phyloP scores from a whole-genome alignment of 179 eudicot genomes.

The Gypsophila paniculata region DNA sequence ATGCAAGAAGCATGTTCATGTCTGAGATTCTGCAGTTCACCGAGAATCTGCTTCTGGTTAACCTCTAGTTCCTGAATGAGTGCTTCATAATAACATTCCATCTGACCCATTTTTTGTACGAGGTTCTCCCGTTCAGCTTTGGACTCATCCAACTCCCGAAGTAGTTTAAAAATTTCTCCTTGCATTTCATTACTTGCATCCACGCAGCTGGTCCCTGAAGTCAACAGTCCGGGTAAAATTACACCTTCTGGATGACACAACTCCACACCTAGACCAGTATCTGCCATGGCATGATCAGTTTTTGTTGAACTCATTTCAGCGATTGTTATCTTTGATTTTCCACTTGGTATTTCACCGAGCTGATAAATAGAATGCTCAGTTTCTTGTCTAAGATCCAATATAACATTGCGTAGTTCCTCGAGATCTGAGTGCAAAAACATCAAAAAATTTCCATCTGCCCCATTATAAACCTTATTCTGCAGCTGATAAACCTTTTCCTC shows the following conservation, averaged over 20 bases:
- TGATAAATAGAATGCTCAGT: slow-evolving; percentile 31
- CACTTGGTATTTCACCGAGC: slow-evolving; percentile 27
- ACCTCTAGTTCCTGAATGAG: slow-evolving; percentile 94
- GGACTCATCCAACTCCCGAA: slow-evolving; percentile 78
- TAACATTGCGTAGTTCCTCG: slow-evolving; percentile 45
- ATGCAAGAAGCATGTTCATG: slow-evolving; percentile 81
- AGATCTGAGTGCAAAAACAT: slow-evolving; percentile 56
- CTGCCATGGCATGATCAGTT: slow-evolving; percentile 33
- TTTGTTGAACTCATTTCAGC: slow-evolving; percentile 26
- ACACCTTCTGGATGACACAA: slow-evolving; percentile 70
- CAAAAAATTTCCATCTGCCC: slow-evolving; percentile 49
- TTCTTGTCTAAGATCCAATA: slow-evolving; percentile 55
- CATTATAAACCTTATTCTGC: slow-evolving; percentile 53
- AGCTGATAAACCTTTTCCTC: slow-evolving; percentile 65
- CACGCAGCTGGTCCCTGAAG: slow-evolving; percentile 43
- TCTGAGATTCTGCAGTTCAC: slow-evolving; percentile 77
- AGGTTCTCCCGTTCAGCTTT: slow-evolving; percentile 68
- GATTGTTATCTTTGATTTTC: slow-evolving; percentile 22
- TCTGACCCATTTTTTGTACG: slow-evolving; percentile 80
- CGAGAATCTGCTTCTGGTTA: slow-evolving; percentile 83
- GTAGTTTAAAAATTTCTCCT: slow-evolving; percentile 67
- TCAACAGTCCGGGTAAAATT: slow-evolving; percentile 49
- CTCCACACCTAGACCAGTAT: slow-evolving; percentile 63
- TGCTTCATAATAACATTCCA: slow-evolving; percentile 98
- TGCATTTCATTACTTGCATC: slow-evolving; percentile 61